phyloP scores from a whole-genome alignment of 164 flowering plant genomes.

The Paratinospora sagittata region DNA sequence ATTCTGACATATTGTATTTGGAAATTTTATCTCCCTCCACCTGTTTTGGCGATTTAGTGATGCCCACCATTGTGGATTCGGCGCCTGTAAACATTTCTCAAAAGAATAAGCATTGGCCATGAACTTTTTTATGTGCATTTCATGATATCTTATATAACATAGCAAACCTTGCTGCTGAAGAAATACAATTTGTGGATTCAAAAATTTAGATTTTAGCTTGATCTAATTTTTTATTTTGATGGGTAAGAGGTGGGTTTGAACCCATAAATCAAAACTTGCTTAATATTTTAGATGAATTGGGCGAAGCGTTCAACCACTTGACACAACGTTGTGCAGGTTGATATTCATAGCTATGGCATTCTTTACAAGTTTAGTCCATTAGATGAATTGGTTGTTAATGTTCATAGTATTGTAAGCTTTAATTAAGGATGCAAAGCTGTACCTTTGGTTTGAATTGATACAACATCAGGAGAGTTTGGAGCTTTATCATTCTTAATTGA shows the following conservation, averaged over 20 bases:
- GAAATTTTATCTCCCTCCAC: constrained; percentile 14
- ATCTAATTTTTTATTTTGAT: no score
- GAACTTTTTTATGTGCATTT: no score
- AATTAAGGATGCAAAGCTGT: not conserved
- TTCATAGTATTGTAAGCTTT: not conserved
- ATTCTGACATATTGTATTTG: constrained; percentile 21
- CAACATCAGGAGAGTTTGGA: constrained; percentile 10
- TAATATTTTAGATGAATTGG: no score
- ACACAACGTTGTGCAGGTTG: no score
- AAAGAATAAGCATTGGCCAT: not conserved
- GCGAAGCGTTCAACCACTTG: no score
- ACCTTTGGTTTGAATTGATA: constrained; percentile 23
- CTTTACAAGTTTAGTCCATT: not conserved
- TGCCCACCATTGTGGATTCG: constrained; percentile 12
- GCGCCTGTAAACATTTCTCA: constrained; percentile 24
- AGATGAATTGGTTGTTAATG: not conserved
- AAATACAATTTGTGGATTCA: no score
- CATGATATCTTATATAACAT: not conserved
- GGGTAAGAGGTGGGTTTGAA: no score
- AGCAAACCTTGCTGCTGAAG: not conserved
- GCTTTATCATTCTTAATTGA: constrained; percentile 17
- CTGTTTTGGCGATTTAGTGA: constrained; percentile 13
- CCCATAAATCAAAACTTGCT: no score
- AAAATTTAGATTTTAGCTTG: no score
- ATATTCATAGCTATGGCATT: no score